Base-by-base conservation (phyloP, 495 filamentous ascomycete species). In the Staphylotrichum longicolle region DNA sequence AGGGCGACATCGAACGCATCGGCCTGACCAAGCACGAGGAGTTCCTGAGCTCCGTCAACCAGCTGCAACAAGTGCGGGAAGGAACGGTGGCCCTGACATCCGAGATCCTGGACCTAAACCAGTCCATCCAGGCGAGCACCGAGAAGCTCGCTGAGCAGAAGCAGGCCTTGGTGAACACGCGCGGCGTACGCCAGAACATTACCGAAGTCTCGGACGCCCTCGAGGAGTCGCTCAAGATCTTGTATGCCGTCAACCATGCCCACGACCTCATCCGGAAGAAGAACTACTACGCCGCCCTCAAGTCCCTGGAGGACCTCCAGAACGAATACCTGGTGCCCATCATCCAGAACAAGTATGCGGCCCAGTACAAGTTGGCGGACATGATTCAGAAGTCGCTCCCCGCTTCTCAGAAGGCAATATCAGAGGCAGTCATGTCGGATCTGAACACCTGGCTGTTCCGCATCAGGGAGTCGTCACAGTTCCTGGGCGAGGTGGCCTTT, bases 391-490 rank as follows among this genome's bases (percentile, higher is more conserved):
- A 89, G 67, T 96, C 92, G 0, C 91, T 98, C 4, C 94, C 94
- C 5, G 86, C 91, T 7, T 96, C 92, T 3, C 91, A 96, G 69
- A 90, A 88, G 64, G 85, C 93, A 34, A 96, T 99, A 58, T 91
- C 93, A 3, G 93, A 98, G 66, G 90, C 91, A 3, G 94, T 99
- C 59, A 97, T 97, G 95, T 88, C 85, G 2, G 94, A 99, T 74
- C 75, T 99, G 41, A 98, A 97, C 72, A 96, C 90, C 2, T 99
- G 94, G 94, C 79, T 99, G n/a, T 98, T 87, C 70, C 86, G 90
- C 35, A 96, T 99, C 62, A 86, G 95, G 60, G 95, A 98, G 72
- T 95, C 92, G 40, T 96, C 92, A 0, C 92, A 96, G 62, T 96
- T 93, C 57, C 78, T 99, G 30, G 94, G 94, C 4, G 93, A 98